Evolutionary conservation across 2,329 filamentous ascomycete species (phyloP).

Genomic region (Penicillium sp.): DNA sequence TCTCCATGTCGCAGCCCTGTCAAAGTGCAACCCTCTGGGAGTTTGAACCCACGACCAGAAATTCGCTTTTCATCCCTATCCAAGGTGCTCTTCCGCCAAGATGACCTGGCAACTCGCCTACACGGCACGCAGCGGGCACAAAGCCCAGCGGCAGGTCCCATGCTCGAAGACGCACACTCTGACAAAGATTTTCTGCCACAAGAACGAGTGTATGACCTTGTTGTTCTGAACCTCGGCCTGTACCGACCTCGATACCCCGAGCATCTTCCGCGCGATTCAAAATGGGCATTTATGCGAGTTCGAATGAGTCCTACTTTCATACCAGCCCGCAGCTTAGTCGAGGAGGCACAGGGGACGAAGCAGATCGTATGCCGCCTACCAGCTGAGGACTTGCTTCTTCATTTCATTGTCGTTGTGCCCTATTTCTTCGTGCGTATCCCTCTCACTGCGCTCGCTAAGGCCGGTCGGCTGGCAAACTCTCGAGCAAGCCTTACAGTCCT

Average conservation of each 20-base stretch:
- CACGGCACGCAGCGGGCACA: neutral
- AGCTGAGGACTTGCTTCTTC: constrained; percentile 14
- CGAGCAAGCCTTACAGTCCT: constrained; percentile 7
- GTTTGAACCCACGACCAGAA: neutral
- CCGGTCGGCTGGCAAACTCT: constrained; percentile 5
- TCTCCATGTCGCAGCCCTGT: constrained; percentile 11
- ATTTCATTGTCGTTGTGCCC: constrained; percentile 15
- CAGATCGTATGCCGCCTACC: neutral
- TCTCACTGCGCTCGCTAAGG: constrained; percentile 1
- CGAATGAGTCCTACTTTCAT: constrained; percentile 1
- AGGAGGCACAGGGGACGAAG: neutral
- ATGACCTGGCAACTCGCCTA: neutral
- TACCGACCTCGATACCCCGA: constrained; percentile 1
- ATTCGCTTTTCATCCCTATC: constrained; percentile 3
- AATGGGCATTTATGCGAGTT: neutral
- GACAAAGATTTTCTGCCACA: neutral
- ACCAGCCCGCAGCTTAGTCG: neutral
- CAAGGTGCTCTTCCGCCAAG: neutral
- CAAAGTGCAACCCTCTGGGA: neutral
- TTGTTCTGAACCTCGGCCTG: constrained; percentile 1
- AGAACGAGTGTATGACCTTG: neutral
- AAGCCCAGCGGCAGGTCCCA: neutral
- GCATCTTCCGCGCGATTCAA: neutral
- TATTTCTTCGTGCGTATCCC: constrained; percentile 6
- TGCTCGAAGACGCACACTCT: neutral